Conservation (phyloP, 78 protist genomes). For the Ministeria vibrans region DNA sequence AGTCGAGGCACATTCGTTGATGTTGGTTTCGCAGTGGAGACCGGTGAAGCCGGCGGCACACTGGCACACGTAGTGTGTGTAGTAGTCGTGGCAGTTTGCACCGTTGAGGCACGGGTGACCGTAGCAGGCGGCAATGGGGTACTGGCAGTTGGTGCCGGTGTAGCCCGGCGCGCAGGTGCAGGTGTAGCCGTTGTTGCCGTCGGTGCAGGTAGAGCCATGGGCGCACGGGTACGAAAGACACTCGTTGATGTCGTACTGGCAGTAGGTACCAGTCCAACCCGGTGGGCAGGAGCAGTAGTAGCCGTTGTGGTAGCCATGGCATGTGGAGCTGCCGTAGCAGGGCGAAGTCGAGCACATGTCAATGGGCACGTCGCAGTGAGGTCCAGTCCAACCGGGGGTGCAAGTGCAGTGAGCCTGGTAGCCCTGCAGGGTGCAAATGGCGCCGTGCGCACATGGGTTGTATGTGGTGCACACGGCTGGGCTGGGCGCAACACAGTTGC, state of each 20-base stretch:
- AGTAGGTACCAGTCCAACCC: not conserved
- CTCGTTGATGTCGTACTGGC: slow-evolving; percentile 7
- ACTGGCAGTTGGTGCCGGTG: not conserved
- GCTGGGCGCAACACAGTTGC: too few relatives aligned
- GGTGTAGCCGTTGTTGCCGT: not conserved
- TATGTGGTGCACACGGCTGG: too few relatives aligned
- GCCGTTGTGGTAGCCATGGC: not conserved
- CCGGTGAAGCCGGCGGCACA: not conserved
- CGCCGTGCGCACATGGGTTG: too few relatives aligned
- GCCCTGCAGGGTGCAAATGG: too few relatives aligned
- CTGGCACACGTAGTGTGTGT: not conserved
- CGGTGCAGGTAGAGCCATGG: not conserved
- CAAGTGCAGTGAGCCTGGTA: too few relatives aligned
- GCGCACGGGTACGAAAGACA: not conserved
- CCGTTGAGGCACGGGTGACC: not conserved
- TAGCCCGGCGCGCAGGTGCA: not conserved
- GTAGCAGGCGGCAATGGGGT: not conserved
- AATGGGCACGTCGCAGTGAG: not conserved
- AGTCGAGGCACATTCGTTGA: not conserved
- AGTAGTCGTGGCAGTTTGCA: not conserved
- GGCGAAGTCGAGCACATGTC: not conserved
- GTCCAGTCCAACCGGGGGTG: not conserved
- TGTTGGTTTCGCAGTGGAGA: not conserved
- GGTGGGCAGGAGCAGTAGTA: not conserved
- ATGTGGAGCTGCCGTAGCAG: not conserved